Percentiles rank a stretch among this genome's conserved stretches.
Conservation (phyloP, 768 basidiomycete genomes). For the Auricularia sp. region DNA sequence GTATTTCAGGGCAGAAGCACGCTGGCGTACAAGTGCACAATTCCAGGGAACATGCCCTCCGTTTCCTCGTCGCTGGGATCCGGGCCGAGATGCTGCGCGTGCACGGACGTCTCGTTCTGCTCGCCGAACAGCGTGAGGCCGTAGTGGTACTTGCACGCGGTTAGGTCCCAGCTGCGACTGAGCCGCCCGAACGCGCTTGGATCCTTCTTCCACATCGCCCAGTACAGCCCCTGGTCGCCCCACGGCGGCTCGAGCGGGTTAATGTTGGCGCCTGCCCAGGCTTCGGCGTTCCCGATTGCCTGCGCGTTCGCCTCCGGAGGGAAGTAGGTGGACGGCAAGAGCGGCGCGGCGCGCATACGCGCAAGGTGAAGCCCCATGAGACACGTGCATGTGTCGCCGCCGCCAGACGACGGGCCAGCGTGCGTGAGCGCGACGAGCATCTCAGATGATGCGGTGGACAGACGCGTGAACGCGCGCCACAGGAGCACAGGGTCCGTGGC, state of each 20-base stretch:
- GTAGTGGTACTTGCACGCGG: constrained; percentile 2
- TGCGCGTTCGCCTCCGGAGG: not conserved
- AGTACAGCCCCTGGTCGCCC: constrained; percentile 15
- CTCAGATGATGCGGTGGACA: not conserved
- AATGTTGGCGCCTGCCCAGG: not conserved
- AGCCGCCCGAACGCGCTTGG: constrained; percentile 9
- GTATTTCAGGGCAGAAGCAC: not conserved
- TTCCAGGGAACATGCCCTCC: not conserved
- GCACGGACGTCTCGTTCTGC: not conserved
- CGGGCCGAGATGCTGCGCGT: not conserved
- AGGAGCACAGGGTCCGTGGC: constrained; percentile 11
- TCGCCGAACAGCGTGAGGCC: not conserved
- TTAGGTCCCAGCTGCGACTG: constrained; percentile 10
- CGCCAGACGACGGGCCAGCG: constrained; percentile 7
- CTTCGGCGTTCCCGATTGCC: not conserved
- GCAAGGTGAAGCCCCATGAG: constrained; percentile 11
- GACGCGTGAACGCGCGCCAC: constrained; percentile 10
- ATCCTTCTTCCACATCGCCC: constrained; percentile 9
- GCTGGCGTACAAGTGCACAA: not conserved
- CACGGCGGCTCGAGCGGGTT: constrained; percentile 10
- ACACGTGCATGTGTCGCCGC: constrained; percentile 10
- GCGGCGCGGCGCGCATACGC: constrained; percentile 8
- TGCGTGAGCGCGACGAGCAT: constrained; percentile 11
- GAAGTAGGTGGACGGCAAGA: constrained; percentile 10
- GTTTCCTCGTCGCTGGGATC: not conserved